phyloP scores from a whole-genome alignment of 805 yeast genomes.

The Barnettozyma californica region DNA sequence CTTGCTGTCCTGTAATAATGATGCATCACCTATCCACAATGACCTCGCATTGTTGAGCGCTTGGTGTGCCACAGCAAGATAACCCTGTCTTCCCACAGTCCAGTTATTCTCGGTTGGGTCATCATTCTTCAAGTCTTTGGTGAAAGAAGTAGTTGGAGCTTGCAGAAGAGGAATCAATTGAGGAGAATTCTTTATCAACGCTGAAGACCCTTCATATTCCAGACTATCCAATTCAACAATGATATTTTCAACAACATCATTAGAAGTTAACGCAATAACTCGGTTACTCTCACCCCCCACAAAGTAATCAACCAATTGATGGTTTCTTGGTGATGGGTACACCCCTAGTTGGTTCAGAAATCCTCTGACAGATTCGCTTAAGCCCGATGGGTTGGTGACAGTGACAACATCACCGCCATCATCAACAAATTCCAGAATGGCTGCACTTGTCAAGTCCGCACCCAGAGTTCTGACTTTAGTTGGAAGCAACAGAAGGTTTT shows the following conservation, averaged over 20 bases:
- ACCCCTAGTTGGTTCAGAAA: constrained; percentile 80
- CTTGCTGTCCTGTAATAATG: constrained; percentile 40
- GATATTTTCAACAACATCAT: constrained; percentile 16
- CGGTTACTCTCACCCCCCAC: constrained; percentile 22
- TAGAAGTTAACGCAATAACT: constrained; percentile 11
- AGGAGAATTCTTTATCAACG: constrained; percentile 65
- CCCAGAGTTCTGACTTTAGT: constrained; percentile 42
- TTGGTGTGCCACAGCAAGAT: constrained; percentile 72
- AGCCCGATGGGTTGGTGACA: constrained; percentile 45
- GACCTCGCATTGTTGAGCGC: constrained; percentile 72
- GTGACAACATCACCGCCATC: constrained; percentile 74
- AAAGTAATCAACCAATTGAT: constrained; percentile 62
- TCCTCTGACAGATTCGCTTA: constrained; percentile 57
- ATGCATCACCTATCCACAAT: constrained; percentile 72
- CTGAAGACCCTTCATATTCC: constrained; percentile 54
- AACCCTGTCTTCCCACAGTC: constrained; percentile 80
- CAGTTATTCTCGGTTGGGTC: constrained; percentile 48
- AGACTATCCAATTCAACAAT: constrained; percentile 23
- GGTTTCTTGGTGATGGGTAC: constrained; percentile 73
- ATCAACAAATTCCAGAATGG: constrained; percentile 52
- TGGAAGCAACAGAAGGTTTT: constrained; percentile 58
- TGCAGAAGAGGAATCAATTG: constrained; percentile 63
- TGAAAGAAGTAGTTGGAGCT: constrained; percentile 62
- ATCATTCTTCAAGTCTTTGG: constrained; percentile 43
- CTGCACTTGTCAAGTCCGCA: constrained; percentile 36